Percentiles rank a stretch among this genome's conserved stretches.
Conservation (phyloP, 495 filamentous ascomycete genomes). For the Talaromyces trachyspermus region DNA sequence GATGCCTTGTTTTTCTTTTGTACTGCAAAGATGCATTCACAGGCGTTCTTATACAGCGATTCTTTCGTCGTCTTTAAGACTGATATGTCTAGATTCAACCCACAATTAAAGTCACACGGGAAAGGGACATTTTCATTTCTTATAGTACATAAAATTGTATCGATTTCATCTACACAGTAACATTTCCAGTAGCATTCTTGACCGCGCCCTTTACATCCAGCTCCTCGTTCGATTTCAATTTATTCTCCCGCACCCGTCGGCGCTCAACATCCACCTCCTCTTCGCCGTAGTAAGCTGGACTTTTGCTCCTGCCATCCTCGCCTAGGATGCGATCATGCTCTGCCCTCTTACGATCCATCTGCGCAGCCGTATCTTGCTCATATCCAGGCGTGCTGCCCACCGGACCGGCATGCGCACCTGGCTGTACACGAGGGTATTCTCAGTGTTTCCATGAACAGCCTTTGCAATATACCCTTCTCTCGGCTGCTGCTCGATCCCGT, state of each 20-base stretch:
- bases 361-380: conserved; percentile 25
- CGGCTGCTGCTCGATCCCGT: conserved; percentile 48
- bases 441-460: conserved; percentile 35
- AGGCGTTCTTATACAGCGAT: no score
- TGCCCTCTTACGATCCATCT: conserved; percentile 39
- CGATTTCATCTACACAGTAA: conserved; percentile 26
- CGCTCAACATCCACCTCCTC: conserved; percentile 18
- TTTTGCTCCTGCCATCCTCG: conserved; percentile 20
- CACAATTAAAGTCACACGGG: no score
- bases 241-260: conserved; percentile 22
- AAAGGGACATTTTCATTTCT: no score
- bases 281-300: conserved; percentile 11
- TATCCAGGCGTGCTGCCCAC: conserved; percentile 21
- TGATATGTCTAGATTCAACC: no score
- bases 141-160: no score
- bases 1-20: no score
- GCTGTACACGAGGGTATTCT: conserved; percentile 27
- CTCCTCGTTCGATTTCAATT: conserved; percentile 22
- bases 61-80: no score
- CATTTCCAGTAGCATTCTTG: conserved; percentile 21
- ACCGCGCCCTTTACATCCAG: conserved; percentile 26
- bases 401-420: conserved; percentile 29
- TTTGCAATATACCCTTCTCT: conserved; percentile 49
- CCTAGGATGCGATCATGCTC: conserved; percentile 38
- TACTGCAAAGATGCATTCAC: no score